Conservation (phyloP, 1,139 yeast species). For the Suhomyces wounanorum region DNA sequence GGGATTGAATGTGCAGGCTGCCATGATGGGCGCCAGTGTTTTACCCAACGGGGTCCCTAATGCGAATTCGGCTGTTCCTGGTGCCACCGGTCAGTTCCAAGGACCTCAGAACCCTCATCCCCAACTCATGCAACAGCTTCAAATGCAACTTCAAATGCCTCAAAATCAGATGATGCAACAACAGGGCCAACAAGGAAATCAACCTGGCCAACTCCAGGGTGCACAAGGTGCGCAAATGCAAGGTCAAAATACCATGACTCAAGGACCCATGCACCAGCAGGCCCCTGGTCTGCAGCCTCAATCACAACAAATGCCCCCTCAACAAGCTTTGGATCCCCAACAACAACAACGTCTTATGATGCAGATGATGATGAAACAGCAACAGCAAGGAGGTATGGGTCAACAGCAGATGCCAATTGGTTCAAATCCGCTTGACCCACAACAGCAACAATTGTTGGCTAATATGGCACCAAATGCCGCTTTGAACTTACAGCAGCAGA, state of each 20-base stretch:
- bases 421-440: conserved; percentile 25
- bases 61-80: not conserved
- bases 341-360: conserved; percentile 26
- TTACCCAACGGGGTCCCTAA: conserved; percentile 12
- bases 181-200: conserved; percentile 13
- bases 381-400: conserved; percentile 18
- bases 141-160: conserved; percentile 14
- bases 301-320: conserved; percentile 14
- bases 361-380: conserved; percentile 30
- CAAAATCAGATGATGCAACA: conserved; percentile 15
- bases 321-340: conserved; percentile 15
- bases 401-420: conserved; percentile 19
- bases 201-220: conserved; percentile 8
- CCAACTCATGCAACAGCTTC: conserved; percentile 16
- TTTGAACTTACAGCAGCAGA: conserved; percentile 28
- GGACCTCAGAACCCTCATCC: conserved; percentile 13
- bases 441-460: conserved; percentile 13
- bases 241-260: conserved; percentile 11
- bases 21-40: conserved; percentile 17
- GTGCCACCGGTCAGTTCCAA: conserved; percentile 9
- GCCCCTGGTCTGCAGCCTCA: conserved; percentile 7
- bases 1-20: conserved; percentile 37
- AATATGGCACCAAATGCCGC: conserved; percentile 11
- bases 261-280: not conserved
- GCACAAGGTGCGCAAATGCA: conserved; percentile 11